phyloP scores from a whole-genome alignment of 257 asterid species.

The Misopates orontium region DNA sequence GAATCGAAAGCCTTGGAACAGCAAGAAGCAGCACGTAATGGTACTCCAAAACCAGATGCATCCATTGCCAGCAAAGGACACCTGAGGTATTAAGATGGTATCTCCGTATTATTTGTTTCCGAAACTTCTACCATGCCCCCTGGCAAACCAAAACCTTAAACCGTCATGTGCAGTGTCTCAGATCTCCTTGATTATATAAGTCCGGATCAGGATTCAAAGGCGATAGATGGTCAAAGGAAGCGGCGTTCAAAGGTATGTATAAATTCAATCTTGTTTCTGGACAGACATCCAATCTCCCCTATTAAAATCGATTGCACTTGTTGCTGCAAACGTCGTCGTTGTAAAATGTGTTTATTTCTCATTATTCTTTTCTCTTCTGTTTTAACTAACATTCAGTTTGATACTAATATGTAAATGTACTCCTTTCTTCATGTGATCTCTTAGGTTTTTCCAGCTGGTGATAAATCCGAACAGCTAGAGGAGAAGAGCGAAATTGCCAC shows the following conservation, averaged over 20 bases:
- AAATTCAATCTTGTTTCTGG: not conserved
- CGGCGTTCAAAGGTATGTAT: slow-evolving; percentile 92
- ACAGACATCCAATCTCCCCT: not conserved
- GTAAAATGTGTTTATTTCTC: not conserved
- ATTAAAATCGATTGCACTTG: not conserved
- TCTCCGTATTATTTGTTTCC: slow-evolving; percentile 39
- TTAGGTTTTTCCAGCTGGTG: slow-evolving; percentile 63
- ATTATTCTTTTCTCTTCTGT: not conserved
- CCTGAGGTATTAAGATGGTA: slow-evolving; percentile 78
- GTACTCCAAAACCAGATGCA: slow-evolving; percentile 96
- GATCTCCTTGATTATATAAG: slow-evolving; percentile 96
- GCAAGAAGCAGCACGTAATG: slow-evolving; percentile 94
- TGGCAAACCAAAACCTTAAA: slow-evolving; percentile 35
- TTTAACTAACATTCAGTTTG: not conserved
- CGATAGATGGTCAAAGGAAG: slow-evolving; percentile 66
- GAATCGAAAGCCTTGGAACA: slow-evolving; percentile 98
- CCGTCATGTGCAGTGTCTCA: slow-evolving; percentile 75
- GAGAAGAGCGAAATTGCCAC: slow-evolving; percentile 42
- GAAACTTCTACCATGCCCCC: slow-evolving; percentile 31
- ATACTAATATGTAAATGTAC: slow-evolving; percentile 26
- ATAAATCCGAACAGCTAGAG: slow-evolving; percentile 52
- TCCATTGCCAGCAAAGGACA: slow-evolving; percentile 99
- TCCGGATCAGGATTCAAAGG: slow-evolving; percentile 82
- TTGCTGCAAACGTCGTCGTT: not conserved
- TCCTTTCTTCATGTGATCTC: slow-evolving; percentile 28